Conservation (phyloP, 176 grass and related monocot genomes). For the Typha latifolia region DNA sequence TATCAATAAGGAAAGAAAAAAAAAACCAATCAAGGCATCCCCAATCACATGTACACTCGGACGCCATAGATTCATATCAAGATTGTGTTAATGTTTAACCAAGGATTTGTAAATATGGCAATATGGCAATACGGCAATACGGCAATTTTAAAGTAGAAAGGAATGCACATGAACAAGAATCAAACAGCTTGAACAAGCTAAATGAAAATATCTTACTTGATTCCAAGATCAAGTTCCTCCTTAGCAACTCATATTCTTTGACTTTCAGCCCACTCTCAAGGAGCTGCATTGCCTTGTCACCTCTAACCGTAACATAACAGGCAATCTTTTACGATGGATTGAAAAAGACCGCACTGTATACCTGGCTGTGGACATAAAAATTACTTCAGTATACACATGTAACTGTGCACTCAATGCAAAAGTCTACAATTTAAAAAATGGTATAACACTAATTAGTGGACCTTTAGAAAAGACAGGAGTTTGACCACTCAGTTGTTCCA, state of each 20-base stretch:
- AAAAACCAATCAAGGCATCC: no score
- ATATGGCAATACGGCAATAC: not conserved
- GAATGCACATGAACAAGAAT: not conserved
- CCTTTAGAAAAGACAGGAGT: constrained; percentile 36
- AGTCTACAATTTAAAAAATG: not conserved
- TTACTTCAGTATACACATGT: not conserved
- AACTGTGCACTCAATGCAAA: not conserved
- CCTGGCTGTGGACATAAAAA: constrained; percentile 12
- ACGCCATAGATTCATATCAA: no score
- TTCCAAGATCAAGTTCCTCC: constrained; percentile 44
- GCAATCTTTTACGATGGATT: constrained; percentile 40
- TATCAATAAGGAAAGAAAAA: no score
- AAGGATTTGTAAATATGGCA: no score
- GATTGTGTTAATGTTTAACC: no score
- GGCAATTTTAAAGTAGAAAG: not conserved
- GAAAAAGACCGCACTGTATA: constrained; percentile 42
- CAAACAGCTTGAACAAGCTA: not conserved
- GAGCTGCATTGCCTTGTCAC: constrained; percentile 47
- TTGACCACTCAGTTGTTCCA: constrained; percentile 40
- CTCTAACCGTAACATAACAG: constrained; percentile 36
- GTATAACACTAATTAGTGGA: not conserved
- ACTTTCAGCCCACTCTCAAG: constrained; percentile 39
- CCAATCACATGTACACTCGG: no score
- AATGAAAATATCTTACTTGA: constrained; percentile 22
- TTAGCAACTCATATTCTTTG: constrained; percentile 43